phyloP scores from a whole-genome alignment of 1,139 yeast species.

The Spathaspora sp. region DNA sequence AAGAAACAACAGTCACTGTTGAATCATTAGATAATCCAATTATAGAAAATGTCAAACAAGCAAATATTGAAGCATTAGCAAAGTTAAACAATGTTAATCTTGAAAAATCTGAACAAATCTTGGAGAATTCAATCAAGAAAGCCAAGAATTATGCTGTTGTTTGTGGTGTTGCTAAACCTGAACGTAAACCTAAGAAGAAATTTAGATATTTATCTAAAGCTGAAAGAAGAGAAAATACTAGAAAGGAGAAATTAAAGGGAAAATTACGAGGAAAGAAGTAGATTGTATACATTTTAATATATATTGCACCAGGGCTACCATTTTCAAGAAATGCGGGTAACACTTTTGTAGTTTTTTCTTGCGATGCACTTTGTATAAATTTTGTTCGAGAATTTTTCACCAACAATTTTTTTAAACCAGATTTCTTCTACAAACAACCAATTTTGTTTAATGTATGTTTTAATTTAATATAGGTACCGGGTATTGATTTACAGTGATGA shows the following conservation, averaged over 20 bases:
- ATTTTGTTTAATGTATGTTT: constrained; percentile 1
- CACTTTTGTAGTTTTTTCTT: neutral
- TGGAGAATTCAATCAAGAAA: constrained; percentile 62
- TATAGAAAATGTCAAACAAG: constrained; percentile 28
- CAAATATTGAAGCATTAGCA: constrained; percentile 54
- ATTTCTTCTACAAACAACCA: neutral
- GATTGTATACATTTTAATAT: neutral
- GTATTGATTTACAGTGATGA: constrained; percentile 32
- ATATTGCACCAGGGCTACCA: neutral
- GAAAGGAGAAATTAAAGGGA: constrained; percentile 50
- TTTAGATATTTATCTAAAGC: constrained; percentile 80
- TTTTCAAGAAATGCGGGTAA: neutral
- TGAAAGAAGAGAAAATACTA: constrained; percentile 68
- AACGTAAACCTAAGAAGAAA: constrained; percentile 59
- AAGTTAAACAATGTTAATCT: constrained; percentile 63
- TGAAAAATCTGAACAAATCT: constrained; percentile 55
- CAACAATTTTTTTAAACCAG: neutral
- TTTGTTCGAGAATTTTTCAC: neutral
- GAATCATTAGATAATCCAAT: constrained; percentile 54
- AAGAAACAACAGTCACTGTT: constrained; percentile 63
- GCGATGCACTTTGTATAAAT: neutral
- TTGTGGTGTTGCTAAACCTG: constrained; percentile 50
- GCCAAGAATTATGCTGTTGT: constrained; percentile 74
- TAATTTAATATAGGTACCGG: neutral
- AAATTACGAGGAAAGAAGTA: constrained; percentile 12